Conservation (phyloP, 2,329 filamentous ascomycete species). For the Colletotrichum horii region DNA sequence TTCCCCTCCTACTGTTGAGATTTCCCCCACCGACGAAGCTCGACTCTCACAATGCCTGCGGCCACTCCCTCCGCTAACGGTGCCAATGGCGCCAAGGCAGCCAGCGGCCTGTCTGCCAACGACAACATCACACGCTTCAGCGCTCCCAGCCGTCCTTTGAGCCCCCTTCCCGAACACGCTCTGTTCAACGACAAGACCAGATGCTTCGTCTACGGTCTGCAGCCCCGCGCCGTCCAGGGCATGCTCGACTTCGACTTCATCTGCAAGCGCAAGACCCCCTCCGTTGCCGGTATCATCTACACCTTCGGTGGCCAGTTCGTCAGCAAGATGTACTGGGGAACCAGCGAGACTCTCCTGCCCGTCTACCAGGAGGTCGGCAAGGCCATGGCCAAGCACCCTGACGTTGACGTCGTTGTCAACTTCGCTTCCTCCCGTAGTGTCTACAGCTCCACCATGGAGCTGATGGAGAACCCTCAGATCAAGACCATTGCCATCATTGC, state of each 20-base stretch:
- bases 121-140: conserved; percentile 98
- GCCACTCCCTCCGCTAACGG: conserved; percentile 43
- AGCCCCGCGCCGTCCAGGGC: conserved; percentile 89
- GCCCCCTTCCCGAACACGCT: conserved; percentile 84
- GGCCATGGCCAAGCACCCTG: conserved; percentile 94
- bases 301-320: conserved; percentile 99
- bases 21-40: conserved; percentile 13
- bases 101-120: conserved; percentile 74
- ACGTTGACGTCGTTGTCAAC: conserved; percentile 98
- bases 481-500: conserved; percentile 99
- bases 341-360: conserved; percentile 96
- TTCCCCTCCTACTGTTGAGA: conserved; percentile 7
- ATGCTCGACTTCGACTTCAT: conserved; percentile 99
- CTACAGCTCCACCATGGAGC: conserved; percentile 97
- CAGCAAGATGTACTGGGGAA: conserved; percentile 99
- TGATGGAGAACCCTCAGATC: conserved; percentile 97
- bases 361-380: conserved; percentile 96
- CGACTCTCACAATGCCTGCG: conserved; percentile 57
- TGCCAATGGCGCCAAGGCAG: conserved; percentile 53
- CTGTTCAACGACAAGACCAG: conserved; percentile 99
- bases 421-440: conserved; percentile 99
- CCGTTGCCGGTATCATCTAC: conserved; percentile 99
- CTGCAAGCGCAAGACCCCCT: conserved; percentile 97
- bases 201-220: conserved; percentile 99
- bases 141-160: conserved; percentile 89